Evolutionary conservation across 2,329 filamentous ascomycete species (phyloP), one percentile per base, ranked within the genome.

Genomic region (Ceratocystis alfenasii): DNA sequence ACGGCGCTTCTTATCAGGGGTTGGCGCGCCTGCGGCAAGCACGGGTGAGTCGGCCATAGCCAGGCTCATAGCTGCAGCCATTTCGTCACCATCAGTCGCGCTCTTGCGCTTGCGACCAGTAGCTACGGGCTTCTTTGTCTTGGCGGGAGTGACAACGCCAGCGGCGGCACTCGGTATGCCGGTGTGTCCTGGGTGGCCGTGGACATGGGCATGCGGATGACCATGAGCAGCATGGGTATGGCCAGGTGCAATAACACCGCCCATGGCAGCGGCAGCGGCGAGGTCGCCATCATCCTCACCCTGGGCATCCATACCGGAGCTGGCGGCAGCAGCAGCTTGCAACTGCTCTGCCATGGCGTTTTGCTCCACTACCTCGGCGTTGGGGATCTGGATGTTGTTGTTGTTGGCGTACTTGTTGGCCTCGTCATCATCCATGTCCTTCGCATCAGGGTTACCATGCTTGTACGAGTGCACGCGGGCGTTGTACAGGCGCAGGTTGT

Each of bases 381-480:
- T 76, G 10, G 81, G 81, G 72, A 83, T 78, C 68, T 79, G 75
- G 68, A 86, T 81, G 70, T 77, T 75, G 72, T 80, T 79, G 68
- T 80, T 77, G 62, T 86, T 82, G n/a, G 83, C 83, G 69, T 86
- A 87, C 71, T 77, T 75, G 30, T 81, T 76, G 1, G 84, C 84
- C 68, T 85, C 82, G 46, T 83, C 78, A 66, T 86, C 84, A 1
- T 74, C 75, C 84, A 87, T 86, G 69, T 80, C 77, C 72, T 84
- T 83, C 69, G 84, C 84, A 5, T 77, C 72, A 3, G 74, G 72
- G 76, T 86, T 86, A 69, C 82, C 82, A 44, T 75, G 73, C 78
- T 85, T 85, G 77, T 86, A 87, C 1, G 83, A 84, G 74, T 85
- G 82, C 33, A 86, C 82, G 66, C 83, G 81, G 10, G 83, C 84